Percentiles rank a stretch among this genome's conserved stretches.
Evolutionary conservation across 1,139 yeast species (phyloP).

Genomic region (Hyphopichia pseudoburtonii): DNA sequence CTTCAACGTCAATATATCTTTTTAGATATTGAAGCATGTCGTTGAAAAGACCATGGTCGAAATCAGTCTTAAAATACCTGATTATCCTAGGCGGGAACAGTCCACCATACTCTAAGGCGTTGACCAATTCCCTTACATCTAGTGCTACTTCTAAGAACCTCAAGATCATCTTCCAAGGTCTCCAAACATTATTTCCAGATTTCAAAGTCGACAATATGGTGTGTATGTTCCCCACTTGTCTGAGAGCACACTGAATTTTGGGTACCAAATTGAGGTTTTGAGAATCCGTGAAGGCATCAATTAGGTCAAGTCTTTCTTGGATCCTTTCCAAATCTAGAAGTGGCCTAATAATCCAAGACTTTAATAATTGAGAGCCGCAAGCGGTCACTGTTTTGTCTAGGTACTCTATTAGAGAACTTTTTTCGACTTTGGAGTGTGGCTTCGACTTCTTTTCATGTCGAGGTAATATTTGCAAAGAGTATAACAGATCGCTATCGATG

Average conservation of each 20-base stretch:
- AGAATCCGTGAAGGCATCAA: constrained; percentile 18
- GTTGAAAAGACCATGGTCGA: constrained; percentile 10
- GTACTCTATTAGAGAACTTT: constrained; percentile 19
- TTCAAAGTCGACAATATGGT: constrained; percentile 18
- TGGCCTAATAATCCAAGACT: constrained; percentile 35
- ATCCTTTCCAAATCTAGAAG: constrained; percentile 20
- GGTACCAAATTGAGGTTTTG: constrained; percentile 13
- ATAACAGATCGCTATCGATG: constrained; percentile 33
- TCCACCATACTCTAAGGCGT: background rate
- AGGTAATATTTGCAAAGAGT: constrained; percentile 28
- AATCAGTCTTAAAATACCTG: background rate
- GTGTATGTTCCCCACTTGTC: constrained; percentile 23
- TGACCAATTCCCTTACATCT: constrained; percentile 6
- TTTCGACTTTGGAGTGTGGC: no score
- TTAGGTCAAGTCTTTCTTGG: constrained; percentile 23
- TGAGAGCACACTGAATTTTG: constrained; percentile 14
- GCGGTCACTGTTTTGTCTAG: constrained; percentile 24
- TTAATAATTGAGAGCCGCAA: constrained; percentile 25
- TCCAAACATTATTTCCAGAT: constrained; percentile 20
- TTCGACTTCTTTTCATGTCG: constrained; percentile 3
- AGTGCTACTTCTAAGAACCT: constrained; percentile 14
- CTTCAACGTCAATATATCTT: constrained; percentile 31
- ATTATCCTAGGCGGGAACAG: background rate
- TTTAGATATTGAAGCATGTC: constrained; percentile 12
- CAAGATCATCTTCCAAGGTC: constrained; percentile 24